Percentiles rank a stretch among this genome's conserved stretches.
phyloP scores from a whole-genome alignment of 2,329 filamentous ascomycete genomes.

The Stemphylium beticola region DNA sequence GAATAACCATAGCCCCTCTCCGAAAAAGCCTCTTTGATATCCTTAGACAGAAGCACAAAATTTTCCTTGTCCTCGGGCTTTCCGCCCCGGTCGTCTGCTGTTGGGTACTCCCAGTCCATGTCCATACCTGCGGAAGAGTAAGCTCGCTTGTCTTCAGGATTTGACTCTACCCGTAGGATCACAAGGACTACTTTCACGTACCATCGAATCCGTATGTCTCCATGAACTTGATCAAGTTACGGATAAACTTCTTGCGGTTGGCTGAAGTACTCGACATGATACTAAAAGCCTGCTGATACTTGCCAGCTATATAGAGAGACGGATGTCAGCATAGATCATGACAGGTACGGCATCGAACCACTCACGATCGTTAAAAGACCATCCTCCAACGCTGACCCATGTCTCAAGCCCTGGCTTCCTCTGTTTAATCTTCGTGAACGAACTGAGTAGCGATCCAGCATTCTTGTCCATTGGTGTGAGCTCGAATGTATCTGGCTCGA shows the following conservation, averaged over 20 bases:
- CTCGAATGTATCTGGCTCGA: slow-evolving; percentile 9
- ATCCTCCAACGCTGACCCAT: slow-evolving; percentile 52
- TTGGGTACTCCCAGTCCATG: slow-evolving; percentile 51
- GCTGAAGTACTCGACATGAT: slow-evolving; percentile 31
- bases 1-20: slow-evolving; percentile 13
- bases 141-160: not conserved
- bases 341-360: not conserved
- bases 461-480: slow-evolving; percentile 5
- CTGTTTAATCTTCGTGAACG: slow-evolving; percentile 36
- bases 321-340: not conserved
- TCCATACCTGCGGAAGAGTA: slow-evolving; percentile 45
- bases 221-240: slow-evolving; percentile 48
- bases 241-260: slow-evolving; percentile 43
- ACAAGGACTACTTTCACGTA: not conserved
- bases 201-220: slow-evolving; percentile 50
- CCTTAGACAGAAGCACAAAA: not conserved
- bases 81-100: slow-evolving; percentile 5
- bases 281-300: slow-evolving; percentile 38
- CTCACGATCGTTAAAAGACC: slow-evolving; percentile 39
- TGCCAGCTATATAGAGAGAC: slow-evolving; percentile 41
- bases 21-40: slow-evolving; percentile 15
- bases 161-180: not conserved
- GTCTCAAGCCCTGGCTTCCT: slow-evolving; percentile 40
- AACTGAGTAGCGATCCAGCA: not conserved
- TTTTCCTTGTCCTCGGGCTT: slow-evolving; percentile 1